Base-by-base conservation (phyloP, 495 filamentous ascomycete species). In the Gamarada debralockiae region DNA sequence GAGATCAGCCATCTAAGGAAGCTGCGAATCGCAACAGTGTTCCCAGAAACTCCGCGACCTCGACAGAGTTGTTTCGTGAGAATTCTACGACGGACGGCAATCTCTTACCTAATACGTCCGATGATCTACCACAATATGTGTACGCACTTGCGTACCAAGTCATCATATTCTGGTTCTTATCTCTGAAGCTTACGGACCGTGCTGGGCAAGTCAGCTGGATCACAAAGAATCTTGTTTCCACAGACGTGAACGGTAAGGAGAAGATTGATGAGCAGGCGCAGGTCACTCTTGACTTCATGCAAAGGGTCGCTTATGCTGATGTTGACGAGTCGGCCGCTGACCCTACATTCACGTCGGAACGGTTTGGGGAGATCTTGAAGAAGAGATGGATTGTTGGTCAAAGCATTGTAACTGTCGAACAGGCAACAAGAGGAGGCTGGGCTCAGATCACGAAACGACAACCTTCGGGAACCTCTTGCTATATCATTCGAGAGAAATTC, bases 251-350 rank as follows among this genome's bases (percentile, higher is more conserved):
- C 56, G 90, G 89, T 5, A 82, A 80, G 22, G 81, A 87, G 24
- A 80, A 79, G 22, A 77, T 93, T 17, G 95, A 97, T 58, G 92
- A 97, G 65, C 92, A 96, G 62, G 92, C 89, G 25, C 83, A 92
- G 52, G 89, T 96, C 12, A 92, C 92, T 20, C 84, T 97, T 36
- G 95, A 99, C 66, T 86, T 97, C 74, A 92, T 99, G 87, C 91
- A 96, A 60, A 78, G 91, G 53, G 85, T 90, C 34, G 84, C 90
- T 10, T 96, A 85, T 66, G 90, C 89, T 0, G 90, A 96, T 65
- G 76, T 88, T 47, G 87, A 83, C 52, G 82, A 86, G 55, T 86
- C 83, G 3, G 76, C 69, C 1, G 80, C 84, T 17, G 83, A 89
- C 50, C 80, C 81, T 12, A 73, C 81, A 5, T 86, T 87, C 54